Conservation (phyloP, 495 filamentous ascomycete genomes). For the Penicillium nucicola region DNA sequence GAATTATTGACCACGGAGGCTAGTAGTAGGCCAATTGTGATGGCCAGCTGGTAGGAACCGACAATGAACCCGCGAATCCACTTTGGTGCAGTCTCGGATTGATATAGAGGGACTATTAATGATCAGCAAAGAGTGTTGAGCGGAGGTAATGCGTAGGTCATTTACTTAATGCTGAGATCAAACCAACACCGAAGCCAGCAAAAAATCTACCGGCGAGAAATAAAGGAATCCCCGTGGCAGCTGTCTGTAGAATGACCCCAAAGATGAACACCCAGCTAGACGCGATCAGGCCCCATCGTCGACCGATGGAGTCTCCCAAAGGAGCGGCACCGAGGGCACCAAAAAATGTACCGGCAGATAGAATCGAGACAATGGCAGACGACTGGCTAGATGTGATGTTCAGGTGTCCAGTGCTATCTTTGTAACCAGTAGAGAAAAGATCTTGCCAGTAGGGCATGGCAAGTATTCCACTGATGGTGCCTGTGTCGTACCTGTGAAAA, state of each 20-base stretch:
- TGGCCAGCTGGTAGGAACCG: slow-evolving; percentile 77
- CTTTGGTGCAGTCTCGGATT: slow-evolving; percentile 75
- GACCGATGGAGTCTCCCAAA: slow-evolving; percentile 70
- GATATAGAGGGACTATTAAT: slow-evolving; percentile 71
- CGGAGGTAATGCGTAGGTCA: too few species aligned
- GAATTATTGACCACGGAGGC: slow-evolving; percentile 75
- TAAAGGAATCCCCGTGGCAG: slow-evolving; percentile 59
- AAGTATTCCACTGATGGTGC: slow-evolving; percentile 81
- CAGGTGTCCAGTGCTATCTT: slow-evolving; percentile 46
- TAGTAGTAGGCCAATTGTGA: slow-evolving; percentile 78
- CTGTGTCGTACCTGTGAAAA: slow-evolving; percentile 71
- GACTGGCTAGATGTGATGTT: slow-evolving; percentile 52
- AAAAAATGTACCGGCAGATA: slow-evolving; percentile 89
- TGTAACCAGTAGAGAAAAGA: slow-evolving; percentile 66
- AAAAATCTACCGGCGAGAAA: slow-evolving; percentile 79
- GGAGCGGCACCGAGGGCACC: slow-evolving; percentile 70
- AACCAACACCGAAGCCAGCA: slow-evolving; percentile 78
- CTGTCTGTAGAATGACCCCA: slow-evolving; percentile 77
- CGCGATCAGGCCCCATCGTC: slow-evolving; percentile 65
- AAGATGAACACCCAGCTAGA: slow-evolving; percentile 68
- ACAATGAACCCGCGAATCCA: slow-evolving; percentile 83
- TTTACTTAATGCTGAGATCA: slow-evolving; percentile 52
- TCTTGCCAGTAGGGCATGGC: slow-evolving; percentile 74
- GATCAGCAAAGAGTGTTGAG: too few species aligned
- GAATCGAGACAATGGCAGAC: slow-evolving; percentile 76